Base-by-base conservation (phyloP, 768 basidiomycete species). In the Tricholoma sp. region DNA sequence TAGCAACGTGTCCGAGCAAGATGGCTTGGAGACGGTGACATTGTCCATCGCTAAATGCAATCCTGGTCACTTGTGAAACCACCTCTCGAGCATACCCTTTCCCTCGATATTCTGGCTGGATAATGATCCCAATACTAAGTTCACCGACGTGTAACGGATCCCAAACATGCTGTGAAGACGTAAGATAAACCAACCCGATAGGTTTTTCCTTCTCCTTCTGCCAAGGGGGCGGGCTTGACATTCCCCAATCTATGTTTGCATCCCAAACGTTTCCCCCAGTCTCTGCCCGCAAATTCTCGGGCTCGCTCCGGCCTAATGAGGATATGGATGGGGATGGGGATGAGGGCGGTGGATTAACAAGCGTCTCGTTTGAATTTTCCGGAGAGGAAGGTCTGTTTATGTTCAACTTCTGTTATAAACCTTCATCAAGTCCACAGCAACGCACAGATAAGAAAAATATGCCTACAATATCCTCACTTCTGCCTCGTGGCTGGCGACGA, bases 11-110 rank as follows among this genome's bases (percentile, higher is more conserved):
- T 50, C 81, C 76, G 10, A 83, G 67, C 14, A 88, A 64, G 3
- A 78, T 74, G 0, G 78, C 79, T 63, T 83, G 81, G 2, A 85
- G 71, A 39, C 84, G 78, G 61, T 83, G 82, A 57, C 76, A 79
- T 4, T 70, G 51, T 4, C 68, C 63, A 14, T 72, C 69, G 0
- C 71, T 64, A 64, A 86, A 86, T 2, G 80, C 84, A 56, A 73
- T 72, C 8, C 74, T 63, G 10, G 85, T 63, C 1, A 77, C 74
- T 24, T 76, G 66, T 8, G 73, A 66, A 27, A 86, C 66, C 1
- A 79, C 83, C 39, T 78, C 71, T 24, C 69, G 68, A 3, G 78
- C 84, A 35, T 75, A 75, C 5, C 83, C 82, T 27, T 70, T 64
- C 3, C 70, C 64, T 11, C 75, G 77, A 60, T 73, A 66, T 7